A percentile compares a stretch with the other conserved stretches of the same genome.
phyloP scores from a whole-genome alignment of 208 protist genomes.

The Naegleria lovaniensis region DNA sequence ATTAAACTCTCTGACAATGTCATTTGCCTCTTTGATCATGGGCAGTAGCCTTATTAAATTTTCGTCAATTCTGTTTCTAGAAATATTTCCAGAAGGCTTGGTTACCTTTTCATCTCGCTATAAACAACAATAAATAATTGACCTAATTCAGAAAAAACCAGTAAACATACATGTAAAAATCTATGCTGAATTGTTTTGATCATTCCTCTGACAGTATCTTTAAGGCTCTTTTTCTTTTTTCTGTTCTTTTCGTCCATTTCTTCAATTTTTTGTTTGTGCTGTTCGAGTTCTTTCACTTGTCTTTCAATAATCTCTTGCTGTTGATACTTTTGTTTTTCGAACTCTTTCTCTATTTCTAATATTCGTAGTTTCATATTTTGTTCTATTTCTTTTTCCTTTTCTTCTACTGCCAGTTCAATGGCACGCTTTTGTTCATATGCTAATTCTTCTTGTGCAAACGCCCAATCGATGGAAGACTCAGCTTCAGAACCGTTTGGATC shows the following conservation, averaged over 20 bases:
- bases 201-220: neutral
- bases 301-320: conserved; percentile 7
- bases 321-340: neutral
- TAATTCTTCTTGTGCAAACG: conserved; percentile 22
- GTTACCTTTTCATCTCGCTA: neutral
- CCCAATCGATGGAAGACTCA: neutral
- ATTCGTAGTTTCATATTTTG: neutral
- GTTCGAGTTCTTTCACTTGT: neutral
- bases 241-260: neutral
- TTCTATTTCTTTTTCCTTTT: conserved; percentile 23
- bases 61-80: neutral
- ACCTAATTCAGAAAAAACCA: no score
- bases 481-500: neutral
- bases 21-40: conserved; percentile 20
- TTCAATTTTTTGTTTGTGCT: neutral
- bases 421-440: neutral
- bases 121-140: neutral
- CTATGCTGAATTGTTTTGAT: neutral
- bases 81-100: neutral
- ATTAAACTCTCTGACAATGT: neutral
- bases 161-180: neutral
- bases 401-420: neutral
- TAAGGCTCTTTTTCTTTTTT: neutral
- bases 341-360: conserved; percentile 4
- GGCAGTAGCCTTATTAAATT: neutral